Percentiles rank a stretch among this genome's conserved stretches.
Evolutionary conservation across 225 moss, liverwort and hornwort species (phyloP).

Genomic region (Physcomitrellopsis africana): DNA sequence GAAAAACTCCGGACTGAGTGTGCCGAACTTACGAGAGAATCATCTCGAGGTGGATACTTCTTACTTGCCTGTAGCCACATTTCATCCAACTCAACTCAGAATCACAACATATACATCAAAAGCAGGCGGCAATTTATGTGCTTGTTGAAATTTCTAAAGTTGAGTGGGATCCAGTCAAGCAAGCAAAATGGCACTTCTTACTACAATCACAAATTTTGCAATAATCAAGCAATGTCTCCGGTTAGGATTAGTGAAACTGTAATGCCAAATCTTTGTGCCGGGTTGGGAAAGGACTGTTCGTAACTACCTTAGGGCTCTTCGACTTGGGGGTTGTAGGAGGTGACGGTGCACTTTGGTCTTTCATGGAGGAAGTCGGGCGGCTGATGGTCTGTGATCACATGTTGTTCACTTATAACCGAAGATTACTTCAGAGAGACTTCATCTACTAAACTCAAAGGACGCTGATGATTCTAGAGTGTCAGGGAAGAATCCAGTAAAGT

Average conservation of each 20-base stretch:
- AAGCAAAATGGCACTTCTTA: not conserved
- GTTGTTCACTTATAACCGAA: conserved; percentile 22
- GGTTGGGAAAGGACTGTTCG: not conserved
- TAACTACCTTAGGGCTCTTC: conserved; percentile 43
- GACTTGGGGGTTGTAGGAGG: conserved; percentile 30
- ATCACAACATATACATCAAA: not conserved
- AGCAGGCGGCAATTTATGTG: conserved; percentile 10
- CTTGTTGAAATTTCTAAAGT: not conserved
- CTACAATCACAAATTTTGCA: not conserved
- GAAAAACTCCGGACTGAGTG: conserved; percentile 8
- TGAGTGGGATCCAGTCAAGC: conserved; percentile 3
- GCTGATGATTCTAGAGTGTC: not conserved
- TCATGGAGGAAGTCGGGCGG: conserved; percentile 29
- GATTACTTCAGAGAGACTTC: conserved; percentile 14
- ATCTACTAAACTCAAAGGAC: not conserved
- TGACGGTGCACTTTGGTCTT: conserved; percentile 22
- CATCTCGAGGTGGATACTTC: conserved; percentile 41
- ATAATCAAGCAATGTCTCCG: not conserved
- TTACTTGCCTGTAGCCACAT: conserved; percentile 39
- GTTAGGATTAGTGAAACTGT: not conserved
- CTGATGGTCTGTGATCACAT: conserved; percentile 27
- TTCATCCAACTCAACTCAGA: conserved; percentile 34
- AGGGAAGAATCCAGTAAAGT: not conserved
- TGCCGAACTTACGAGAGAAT: conserved; percentile 42
- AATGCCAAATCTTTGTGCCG: not conserved